phyloP scores from a whole-genome alignment of 1,284 basidiomycete species.

The Bondarzewia mesenterica region DNA sequence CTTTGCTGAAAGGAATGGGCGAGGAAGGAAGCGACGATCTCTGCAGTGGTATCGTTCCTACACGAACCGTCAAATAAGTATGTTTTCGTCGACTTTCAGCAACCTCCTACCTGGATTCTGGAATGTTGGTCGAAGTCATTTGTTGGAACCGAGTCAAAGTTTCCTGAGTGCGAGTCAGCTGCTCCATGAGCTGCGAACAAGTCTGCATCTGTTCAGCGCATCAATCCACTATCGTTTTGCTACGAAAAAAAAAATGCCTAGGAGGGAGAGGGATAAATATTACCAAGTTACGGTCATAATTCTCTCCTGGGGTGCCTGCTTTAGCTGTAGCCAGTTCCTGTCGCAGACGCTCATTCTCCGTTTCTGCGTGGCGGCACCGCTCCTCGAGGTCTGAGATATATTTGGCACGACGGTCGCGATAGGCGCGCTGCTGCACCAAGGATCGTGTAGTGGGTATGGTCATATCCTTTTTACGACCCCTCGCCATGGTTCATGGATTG shows the following conservation, averaged over 20 bases:
- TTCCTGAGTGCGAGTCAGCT: slow-evolving; percentile 5
- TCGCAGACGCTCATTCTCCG: slow-evolving; percentile 42
- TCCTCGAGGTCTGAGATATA: slow-evolving; percentile 50
- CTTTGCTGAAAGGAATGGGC: not conserved
- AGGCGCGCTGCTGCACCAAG: slow-evolving; percentile 51
- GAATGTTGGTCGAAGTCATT: not conserved
- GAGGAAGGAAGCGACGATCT: not conserved
- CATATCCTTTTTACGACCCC: slow-evolving; percentile 57
- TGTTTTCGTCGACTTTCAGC: no score
- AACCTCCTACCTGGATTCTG: not conserved
- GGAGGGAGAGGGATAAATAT: not conserved
- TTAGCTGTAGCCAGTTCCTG: slow-evolving; percentile 30
- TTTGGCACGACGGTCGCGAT: slow-evolving; percentile 51
- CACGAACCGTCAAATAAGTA: not conserved
- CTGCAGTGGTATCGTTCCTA: not conserved
- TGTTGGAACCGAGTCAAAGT: not conserved
- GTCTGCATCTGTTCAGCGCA: slow-evolving; percentile 1
- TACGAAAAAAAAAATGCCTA: not conserved
- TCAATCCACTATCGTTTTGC: no score
- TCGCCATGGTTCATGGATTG: slow-evolving; percentile 44
- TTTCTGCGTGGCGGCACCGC: slow-evolving; percentile 41
- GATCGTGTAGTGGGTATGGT: slow-evolving; percentile 36
- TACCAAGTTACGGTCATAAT: slow-evolving; percentile 1
- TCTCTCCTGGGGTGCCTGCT: not conserved
- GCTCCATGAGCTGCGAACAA: slow-evolving; percentile 11